Base-by-base conservation (phyloP, 306 rosid genomes). In the Lagenaria siceraria region DNA sequence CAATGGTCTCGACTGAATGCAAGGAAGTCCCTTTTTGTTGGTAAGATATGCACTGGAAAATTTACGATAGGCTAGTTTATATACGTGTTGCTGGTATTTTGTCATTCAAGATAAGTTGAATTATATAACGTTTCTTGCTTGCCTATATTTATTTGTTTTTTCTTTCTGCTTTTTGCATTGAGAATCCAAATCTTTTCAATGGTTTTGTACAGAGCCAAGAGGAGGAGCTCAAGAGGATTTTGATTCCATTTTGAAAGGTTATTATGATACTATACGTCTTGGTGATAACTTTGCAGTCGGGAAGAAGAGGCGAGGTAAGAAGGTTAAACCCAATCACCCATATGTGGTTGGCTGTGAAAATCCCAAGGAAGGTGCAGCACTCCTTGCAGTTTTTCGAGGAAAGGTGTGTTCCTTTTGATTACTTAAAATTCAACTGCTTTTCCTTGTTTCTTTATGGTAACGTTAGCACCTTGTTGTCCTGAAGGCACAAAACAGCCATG, bases 301-400 rank as follows among this genome's bases (percentile, higher is more conserved):
- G 74, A 85, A 85, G 84, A 91, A 85, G 81, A 88, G 83, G 86
- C 89, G 84, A 86, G 81, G 79, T 65, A 92, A 85, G 81, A 87
- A 81, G 80, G 77, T 54, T 79, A 76, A 75, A 77, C 71, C 79
- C 49, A 88, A 80, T 83, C 83, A 77, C 76, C 75, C 72, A 18
- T 77, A 82, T 72, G 81, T 75, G 36, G 81, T 74, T 59, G 78
- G 83, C 73, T 76, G 49, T 43, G 79, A 83, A 64, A 81, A 66
- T 71, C 68, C 76, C 72, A 82, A 77, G 74, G 86, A 84, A 81
- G 92, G 92, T 83, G 96, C 96, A 54, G 96, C 96, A 74, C 86
- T 94, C 56, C 87, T 94, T 75, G 98, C 95, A 29, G 98, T 94
- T 74, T 94, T 89, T 83, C 92, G 98, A 77, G 98, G 98, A 89